Evolutionary conservation across 306 rosid genomes (phyloP), one percentile per base, ranked within the genome.

Genomic region (Calophaca sinica): DNA sequence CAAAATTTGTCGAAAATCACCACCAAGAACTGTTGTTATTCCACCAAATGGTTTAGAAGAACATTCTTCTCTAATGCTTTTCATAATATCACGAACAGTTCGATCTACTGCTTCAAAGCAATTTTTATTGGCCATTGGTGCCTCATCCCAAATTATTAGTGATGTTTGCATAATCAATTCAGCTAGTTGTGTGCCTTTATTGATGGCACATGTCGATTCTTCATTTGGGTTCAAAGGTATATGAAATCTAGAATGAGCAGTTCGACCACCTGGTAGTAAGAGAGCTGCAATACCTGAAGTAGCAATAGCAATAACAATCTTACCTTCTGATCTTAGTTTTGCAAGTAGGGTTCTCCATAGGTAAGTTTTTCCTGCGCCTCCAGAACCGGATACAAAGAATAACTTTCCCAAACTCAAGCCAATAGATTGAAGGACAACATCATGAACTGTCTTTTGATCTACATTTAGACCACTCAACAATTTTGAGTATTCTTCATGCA

Each of bases 261-360:
- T 20, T 20, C 26, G 26, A 20, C 26, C 26, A 20, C 26, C 26
- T 20, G 26, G 26, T 20, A 20, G 26, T 3, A 38, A 4, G 1
- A 62, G 6, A 62, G 69, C 69, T 4, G 33, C 50, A 36, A 62
- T 62, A 62, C 69, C 32, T 6, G 69, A 62, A 14, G 69, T n/a
- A 2, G 69, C 69, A 0, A 62, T 50, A 38, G 7, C 51, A n/a
- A 62, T 7, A 13, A 50, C 69, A 38, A 62, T 38, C 49, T 62
- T 36, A 5, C 69, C 32, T 62, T 39, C 69, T 6, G 69, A 62
- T 14, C 33, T 62, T 0, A 62, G 29, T 13, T 36, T 62, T 7
- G 69, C 46, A 1, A 62, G 10, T 2, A 62, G 6, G 0, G 50
- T 62, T 62, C 69, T 62, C 69, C 50, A 62, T 2, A 62, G 49